Conservation (phyloP, 1,139 yeast genomes). For the Sugiyamaella xylanicola region DNA sequence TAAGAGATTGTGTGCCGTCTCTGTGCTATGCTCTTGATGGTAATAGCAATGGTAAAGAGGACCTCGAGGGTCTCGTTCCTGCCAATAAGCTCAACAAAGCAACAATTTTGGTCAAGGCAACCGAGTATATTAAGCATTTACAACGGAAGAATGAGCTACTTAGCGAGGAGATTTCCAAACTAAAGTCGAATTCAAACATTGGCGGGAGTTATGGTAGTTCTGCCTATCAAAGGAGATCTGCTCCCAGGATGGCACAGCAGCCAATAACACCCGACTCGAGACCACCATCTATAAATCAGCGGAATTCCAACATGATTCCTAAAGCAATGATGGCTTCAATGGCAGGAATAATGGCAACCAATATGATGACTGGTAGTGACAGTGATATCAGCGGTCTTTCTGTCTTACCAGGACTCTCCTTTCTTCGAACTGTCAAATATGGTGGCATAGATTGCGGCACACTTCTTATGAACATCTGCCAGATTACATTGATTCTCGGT, state of each 20-base stretch:
- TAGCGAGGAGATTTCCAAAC: constrained; percentile 55
- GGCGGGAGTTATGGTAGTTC: background rate
- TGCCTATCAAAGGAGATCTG: background rate
- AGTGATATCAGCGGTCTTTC: constrained; percentile 37
- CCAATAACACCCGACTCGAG: constrained; percentile 6
- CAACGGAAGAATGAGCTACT: constrained; percentile 66
- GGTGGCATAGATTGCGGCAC: constrained; percentile 23
- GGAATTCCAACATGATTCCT: constrained; percentile 28
- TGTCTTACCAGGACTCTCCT: constrained; percentile 37
- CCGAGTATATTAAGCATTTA: constrained; percentile 84
- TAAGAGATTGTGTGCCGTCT: constrained; percentile 75
- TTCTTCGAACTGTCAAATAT: constrained; percentile 24
- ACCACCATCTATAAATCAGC: constrained; percentile 1
- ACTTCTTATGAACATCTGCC: constrained; percentile 30
- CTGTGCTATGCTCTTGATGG: constrained; percentile 43
- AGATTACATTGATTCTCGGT: constrained; percentile 38
- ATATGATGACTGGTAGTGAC: constrained; percentile 37
- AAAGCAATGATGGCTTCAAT: constrained; percentile 44
- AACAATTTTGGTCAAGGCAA: constrained; percentile 81
- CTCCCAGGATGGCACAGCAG: background rate
- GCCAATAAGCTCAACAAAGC: constrained; percentile 88
- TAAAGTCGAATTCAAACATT: constrained; percentile 32
- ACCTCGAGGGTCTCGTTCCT: constrained; percentile 84
- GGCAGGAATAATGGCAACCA: constrained; percentile 46
- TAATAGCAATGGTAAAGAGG: constrained; percentile 40